These are phyloP conservation scores for Rhodotorula mucilaginosa DNA, from an alignment of 1,284 basidiomycete genomes.

Conservation along the genomic window DNA sequence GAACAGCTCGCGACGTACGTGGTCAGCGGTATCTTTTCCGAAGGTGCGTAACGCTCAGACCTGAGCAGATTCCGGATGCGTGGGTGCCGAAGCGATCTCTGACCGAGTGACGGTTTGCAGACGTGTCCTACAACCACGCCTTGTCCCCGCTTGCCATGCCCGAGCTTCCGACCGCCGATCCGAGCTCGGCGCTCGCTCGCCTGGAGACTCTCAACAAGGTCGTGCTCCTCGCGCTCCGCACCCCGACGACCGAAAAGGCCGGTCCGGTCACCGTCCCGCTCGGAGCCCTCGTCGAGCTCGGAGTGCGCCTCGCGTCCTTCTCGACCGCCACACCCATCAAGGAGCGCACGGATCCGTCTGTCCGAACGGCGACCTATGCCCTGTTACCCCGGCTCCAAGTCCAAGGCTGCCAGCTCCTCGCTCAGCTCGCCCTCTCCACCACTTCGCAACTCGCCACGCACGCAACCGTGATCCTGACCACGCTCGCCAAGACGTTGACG, in stretches of 20 bases:
- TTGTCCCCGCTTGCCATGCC: conserved; percentile 31
- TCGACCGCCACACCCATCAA: conserved; percentile 17
- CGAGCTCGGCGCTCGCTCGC: conserved; percentile 15
- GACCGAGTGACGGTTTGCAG: background rate
- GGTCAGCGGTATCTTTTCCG: conserved; percentile 27
- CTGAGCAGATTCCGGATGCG: background rate
- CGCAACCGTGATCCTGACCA: conserved; percentile 2
- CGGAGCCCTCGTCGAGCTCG: conserved; percentile 33
- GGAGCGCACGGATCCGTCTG: conserved; percentile 30
- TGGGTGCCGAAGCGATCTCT: background rate
- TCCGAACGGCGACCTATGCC: background rate
- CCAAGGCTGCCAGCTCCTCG: conserved; percentile 25
- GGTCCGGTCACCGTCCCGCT: conserved; percentile 31
- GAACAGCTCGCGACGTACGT: conserved; percentile 15
- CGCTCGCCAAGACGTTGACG: conserved; percentile 15
- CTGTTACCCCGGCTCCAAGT: conserved; percentile 29
- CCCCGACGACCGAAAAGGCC: conserved; percentile 32
- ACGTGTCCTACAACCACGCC: conserved; percentile 25
- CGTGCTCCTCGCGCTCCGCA: conserved; percentile 28
- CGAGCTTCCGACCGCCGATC: conserved; percentile 4
- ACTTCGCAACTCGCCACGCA: conserved; percentile 10
- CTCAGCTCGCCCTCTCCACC: conserved; percentile 22
- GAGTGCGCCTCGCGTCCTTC: conserved; percentile 19
- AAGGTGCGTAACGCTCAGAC: conserved; percentile 18
- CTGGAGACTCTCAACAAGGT: conserved; percentile 24